Percentiles rank a stretch among this genome's conserved stretches.
Conservation (phyloP, 129 eudicot species). For the Glebionis coronaria region DNA sequence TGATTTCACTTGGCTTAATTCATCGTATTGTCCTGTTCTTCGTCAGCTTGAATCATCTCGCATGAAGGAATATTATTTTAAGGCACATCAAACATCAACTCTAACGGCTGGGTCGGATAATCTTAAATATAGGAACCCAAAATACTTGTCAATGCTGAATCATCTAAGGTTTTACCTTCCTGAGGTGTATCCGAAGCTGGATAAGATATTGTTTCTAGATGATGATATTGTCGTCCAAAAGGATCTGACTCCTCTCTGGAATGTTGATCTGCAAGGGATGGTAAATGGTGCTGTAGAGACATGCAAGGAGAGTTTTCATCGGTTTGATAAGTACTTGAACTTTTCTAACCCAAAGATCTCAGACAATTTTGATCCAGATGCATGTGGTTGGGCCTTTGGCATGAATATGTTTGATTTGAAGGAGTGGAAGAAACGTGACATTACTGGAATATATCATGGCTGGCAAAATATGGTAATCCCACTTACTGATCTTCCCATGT, state of each 20-base stretch:
- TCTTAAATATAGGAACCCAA: slow-evolving; percentile 95
- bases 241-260: slow-evolving; percentile 89
- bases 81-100: slow-evolving; percentile 77
- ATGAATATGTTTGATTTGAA: slow-evolving; percentile 95
- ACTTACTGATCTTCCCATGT: background rate
- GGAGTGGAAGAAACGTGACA: slow-evolving; percentile 86
- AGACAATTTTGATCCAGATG: slow-evolving; percentile 76
- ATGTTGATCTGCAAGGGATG: slow-evolving; percentile 87
- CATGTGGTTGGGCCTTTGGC: slow-evolving; percentile 99
- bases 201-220: slow-evolving; percentile 85
- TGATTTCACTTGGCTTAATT: slow-evolving; percentile 85
- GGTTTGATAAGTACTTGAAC: slow-evolving; percentile 90
- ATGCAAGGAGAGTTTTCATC: slow-evolving; percentile 98
- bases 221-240: slow-evolving; percentile 98
- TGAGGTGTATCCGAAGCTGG: slow-evolving; percentile 91
- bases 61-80: slow-evolving; percentile 90
- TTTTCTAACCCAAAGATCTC: slow-evolving; percentile 90
- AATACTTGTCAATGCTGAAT: slow-evolving; percentile 89
- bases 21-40: slow-evolving; percentile 87
- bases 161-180: slow-evolving; percentile 97
- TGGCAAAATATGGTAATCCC: slow-evolving; percentile 78
- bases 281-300: slow-evolving; percentile 99
- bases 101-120: slow-evolving; percentile 71
- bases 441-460: slow-evolving; percentile 93
- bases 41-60: slow-evolving; percentile 93